Percentiles rank a stretch among this genome's conserved stretches.
Conservation (phyloP, 495 filamentous ascomycete genomes). For the Poronia punctata region DNA sequence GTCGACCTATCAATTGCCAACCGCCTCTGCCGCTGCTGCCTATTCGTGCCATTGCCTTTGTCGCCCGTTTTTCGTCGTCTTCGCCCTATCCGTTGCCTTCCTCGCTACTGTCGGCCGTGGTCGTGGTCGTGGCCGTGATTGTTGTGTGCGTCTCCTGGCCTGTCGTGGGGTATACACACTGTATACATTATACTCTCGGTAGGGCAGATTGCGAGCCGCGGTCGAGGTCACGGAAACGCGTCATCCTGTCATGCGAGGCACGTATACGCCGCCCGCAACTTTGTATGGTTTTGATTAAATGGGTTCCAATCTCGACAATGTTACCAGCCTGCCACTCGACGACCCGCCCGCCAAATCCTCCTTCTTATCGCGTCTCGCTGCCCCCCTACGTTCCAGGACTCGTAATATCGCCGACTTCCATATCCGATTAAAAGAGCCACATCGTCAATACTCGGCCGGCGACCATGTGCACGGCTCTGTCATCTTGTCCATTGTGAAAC, state of each 20-base stretch:
- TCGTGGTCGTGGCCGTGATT: no score
- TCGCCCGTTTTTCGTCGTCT: no score
- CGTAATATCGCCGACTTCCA: conserved; percentile 79
- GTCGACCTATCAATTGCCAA: no score
- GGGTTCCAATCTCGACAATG: conserved; percentile 27
- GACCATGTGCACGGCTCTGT: conserved; percentile 65
- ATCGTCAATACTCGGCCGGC: conserved; percentile 70
- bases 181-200: no score
- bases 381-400: conserved; percentile 52
- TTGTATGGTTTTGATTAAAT: conserved; percentile 22
- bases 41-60: no score
- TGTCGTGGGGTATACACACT: no score
- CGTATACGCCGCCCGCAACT: conserved; percentile 13
- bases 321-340: conserved; percentile 21
- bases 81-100: no score
- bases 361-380: conserved; percentile 43
- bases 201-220: no score
- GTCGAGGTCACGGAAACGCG: no score
- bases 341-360: conserved; percentile 32
- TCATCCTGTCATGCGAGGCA: conserved; percentile 24
- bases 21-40: no score
- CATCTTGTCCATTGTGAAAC: conserved; percentile 70
- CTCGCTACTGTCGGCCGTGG: no score
- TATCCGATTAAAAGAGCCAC: conserved; percentile 74
- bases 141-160: no score